These are phyloP conservation scores for Cladophialophora exuberans DNA, from an alignment of 2,329 filamentous ascomycete species.

Conservation along the genomic window DNA sequence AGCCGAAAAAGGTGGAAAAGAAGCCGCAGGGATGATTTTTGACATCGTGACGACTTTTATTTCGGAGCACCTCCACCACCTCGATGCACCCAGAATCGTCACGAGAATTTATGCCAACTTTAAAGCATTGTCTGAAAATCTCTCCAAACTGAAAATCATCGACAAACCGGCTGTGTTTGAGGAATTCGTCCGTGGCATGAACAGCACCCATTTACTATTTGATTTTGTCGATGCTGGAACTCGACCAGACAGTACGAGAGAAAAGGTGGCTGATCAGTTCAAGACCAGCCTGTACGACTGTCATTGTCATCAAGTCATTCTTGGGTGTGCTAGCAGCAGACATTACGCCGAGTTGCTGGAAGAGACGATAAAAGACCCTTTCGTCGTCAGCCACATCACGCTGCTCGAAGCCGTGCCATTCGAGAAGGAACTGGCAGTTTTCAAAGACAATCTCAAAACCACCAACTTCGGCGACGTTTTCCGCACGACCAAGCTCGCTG, in stretches of 20 bases:
- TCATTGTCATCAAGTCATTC: slow-evolving; percentile 63
- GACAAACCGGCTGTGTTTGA: slow-evolving; percentile 48
- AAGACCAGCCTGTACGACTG: slow-evolving; percentile 59
- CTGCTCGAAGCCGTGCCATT: slow-evolving; percentile 62
- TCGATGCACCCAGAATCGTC: slow-evolving; percentile 53
- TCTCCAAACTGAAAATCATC: slow-evolving; percentile 50
- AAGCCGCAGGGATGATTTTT: slow-evolving; percentile 56
- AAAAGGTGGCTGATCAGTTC: slow-evolving; percentile 53
- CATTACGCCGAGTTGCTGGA: slow-evolving; percentile 58
- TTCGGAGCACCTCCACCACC: slow-evolving; percentile 42
- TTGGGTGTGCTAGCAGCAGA: slow-evolving; percentile 62
- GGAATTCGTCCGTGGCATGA: slow-evolving; percentile 61
- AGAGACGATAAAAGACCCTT: slow-evolving; percentile 50
- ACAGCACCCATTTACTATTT: slow-evolving; percentile 53
- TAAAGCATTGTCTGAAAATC: slow-evolving; percentile 53
- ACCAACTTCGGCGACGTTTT: slow-evolving; percentile 58
- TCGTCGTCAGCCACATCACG: slow-evolving; percentile 54
- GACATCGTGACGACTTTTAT: slow-evolving; percentile 49
- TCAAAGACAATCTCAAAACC: slow-evolving; percentile 53
- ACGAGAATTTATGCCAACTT: slow-evolving; percentile 59
- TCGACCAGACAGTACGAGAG: slow-evolving; percentile 49
- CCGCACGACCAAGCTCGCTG: slow-evolving; percentile 42
- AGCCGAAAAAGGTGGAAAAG: slow-evolving; percentile 57
- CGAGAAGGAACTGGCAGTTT: slow-evolving; percentile 53
- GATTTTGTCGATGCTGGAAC: slow-evolving; percentile 54